Evolutionary conservation across 2,329 filamentous ascomycete species (phyloP).

Genomic region (Pyrenophora seminiperda): DNA sequence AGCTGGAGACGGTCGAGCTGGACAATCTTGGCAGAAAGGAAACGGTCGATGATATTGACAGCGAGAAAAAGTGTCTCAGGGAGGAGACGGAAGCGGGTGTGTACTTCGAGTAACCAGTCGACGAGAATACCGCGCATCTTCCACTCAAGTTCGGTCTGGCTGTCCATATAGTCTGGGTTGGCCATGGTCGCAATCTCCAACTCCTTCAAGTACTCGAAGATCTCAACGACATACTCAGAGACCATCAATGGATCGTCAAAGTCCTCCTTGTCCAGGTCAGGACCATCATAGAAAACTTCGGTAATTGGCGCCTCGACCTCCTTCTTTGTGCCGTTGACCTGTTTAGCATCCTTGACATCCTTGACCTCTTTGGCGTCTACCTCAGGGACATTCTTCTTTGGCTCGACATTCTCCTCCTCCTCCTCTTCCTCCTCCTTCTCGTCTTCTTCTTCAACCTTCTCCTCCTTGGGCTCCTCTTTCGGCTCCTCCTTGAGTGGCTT

Average conservation of each 20-base stretch:
- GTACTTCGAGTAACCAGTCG: conserved; percentile 98
- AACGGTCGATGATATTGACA: conserved; percentile 98
- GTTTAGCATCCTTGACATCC: conserved; percentile 35
- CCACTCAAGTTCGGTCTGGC: conserved; percentile 95
- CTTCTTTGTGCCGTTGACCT: conserved; percentile 25
- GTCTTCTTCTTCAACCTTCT: conserved; percentile 59
- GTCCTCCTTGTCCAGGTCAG: conserved; percentile 82
- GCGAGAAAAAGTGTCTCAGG: conserved; percentile 96
- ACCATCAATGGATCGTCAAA: conserved; percentile 95
- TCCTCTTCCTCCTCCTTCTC: conserved; percentile 64
- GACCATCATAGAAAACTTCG: conserved; percentile 42
- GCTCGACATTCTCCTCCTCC: conserved; percentile 62
- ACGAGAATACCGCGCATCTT: conserved; percentile 97
- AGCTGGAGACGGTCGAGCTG: conserved; percentile 95
- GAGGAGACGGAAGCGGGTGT: conserved; percentile 92
- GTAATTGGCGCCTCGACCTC: conserved; percentile 28
- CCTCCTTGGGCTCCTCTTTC: conserved; percentile 49
- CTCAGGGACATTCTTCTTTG: conserved; percentile 56
- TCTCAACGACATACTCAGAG: conserved; percentile 94
- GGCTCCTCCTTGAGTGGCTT: conserved; percentile 63
- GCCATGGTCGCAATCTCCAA: conserved; percentile 81
- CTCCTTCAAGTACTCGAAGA: conserved; percentile 92
- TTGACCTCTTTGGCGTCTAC: conserved; percentile 47
- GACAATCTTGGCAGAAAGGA: conserved; percentile 92
- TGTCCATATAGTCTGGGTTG: conserved; percentile 92